Percentiles rank a stretch among this genome's conserved stretches.
These are phyloP conservation scores for Hypocreales sp. DNA, from an alignment of 2,329 filamentous ascomycete genomes.

Conservation along the genomic window DNA sequence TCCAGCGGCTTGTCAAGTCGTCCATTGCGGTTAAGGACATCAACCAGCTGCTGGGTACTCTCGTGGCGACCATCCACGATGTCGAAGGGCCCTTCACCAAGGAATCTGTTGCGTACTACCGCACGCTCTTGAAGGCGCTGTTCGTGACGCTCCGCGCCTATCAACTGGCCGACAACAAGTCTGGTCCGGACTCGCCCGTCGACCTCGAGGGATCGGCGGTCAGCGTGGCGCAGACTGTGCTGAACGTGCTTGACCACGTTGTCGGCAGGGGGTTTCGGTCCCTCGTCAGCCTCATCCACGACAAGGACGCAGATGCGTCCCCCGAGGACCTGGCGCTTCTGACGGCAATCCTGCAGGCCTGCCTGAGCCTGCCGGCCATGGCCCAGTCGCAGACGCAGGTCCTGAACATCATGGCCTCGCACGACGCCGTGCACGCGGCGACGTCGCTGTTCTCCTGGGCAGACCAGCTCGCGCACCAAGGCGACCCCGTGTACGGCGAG, in stretches of 20 bases:
- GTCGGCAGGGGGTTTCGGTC: constrained; percentile 72
- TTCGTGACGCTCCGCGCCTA: constrained; percentile 67
- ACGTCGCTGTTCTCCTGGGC: constrained; percentile 88
- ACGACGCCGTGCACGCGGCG: constrained; percentile 66
- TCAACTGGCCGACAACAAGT: constrained; percentile 19
- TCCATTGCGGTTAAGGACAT: constrained; percentile 33
- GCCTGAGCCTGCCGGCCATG: constrained; percentile 63
- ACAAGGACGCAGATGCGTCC: constrained; percentile 42
- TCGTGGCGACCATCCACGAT: constrained; percentile 35
- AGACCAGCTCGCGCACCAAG: constrained; percentile 60
- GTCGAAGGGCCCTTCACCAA: constrained; percentile 37
- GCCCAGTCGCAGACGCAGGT: constrained; percentile 57
- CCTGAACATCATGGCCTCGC: constrained; percentile 51
- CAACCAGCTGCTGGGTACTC: constrained; percentile 31
- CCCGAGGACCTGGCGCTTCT: constrained; percentile 77
- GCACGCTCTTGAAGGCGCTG: constrained; percentile 67
- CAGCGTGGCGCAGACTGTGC: constrained; percentile 41
- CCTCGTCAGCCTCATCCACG: constrained; percentile 69
- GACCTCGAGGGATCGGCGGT: constrained; percentile 21
- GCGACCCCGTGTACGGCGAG: constrained; percentile 85
- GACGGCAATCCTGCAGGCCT: constrained; percentile 76
- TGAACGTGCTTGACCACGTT: constrained; percentile 67
- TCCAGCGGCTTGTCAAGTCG: constrained; percentile 60
- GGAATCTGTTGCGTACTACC: constrained; percentile 54
- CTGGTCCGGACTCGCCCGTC: constrained; percentile 14